Base-by-base conservation (phyloP, 257 asterid species). In the Haberlea rhodopensis region DNA sequence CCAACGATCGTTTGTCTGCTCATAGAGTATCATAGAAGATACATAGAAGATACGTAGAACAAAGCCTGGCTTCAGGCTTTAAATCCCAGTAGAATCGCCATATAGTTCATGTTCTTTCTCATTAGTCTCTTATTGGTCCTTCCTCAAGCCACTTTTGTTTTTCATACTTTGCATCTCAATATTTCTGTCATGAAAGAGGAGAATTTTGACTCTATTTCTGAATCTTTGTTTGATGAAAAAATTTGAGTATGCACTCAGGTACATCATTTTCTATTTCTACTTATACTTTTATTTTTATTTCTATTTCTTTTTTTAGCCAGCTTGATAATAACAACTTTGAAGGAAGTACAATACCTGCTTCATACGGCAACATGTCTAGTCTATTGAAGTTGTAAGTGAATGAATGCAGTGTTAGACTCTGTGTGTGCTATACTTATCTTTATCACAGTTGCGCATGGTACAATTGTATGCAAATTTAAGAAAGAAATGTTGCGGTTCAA, bases 281-380 rank as follows among this genome's bases (percentile, higher is more conserved):
- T 26, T 62, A 58, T 63, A 62, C 67, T 65, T 32, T 23, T 25
- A 9, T 56, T 21, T 54, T 15, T 16, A 15, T 57, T 60, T 52
- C 54, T 57, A n/a, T 67, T 68, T 53, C 53, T 66, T 77, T 70
- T n/a, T 72, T 66, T 89, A 91, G 97, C 67, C 97, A 91, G 72
- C 91, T 91, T 46, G 97, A 91, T 67, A 91, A 88, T 74, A 91
- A 91, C 81, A 74, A 91, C 77, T 84, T 91, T 32, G 75, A 53
- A 7, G 96, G 95, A 60, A 91, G 71, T 73, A 32, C 43, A 1
- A 86, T 91, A 71, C 97, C 97, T 18, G 59, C 82, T 70, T 79
- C 94, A 6, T 91, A 86, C 46, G 79, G 91, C 59, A 84, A 86
- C 76, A 88, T 88, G 90, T 45, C 88, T 63, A 72, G 21, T 23